These are phyloP conservation scores for Mallotus nudiflorus DNA, from an alignment of 345 rosid species.

Conservation along the genomic window DNA sequence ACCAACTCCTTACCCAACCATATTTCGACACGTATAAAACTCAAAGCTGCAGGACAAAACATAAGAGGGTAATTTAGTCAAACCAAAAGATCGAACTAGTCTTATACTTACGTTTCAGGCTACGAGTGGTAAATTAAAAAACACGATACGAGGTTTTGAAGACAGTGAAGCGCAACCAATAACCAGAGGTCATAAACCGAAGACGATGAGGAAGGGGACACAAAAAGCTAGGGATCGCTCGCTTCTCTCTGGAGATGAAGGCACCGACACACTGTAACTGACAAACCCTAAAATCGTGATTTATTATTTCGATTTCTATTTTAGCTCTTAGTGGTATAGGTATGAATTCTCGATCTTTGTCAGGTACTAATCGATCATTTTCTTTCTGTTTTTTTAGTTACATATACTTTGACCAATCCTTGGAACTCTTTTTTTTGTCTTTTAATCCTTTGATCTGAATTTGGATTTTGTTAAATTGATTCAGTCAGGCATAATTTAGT, in stretches of 20 bases:
- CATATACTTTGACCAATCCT: too few species aligned
- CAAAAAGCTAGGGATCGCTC: not conserved
- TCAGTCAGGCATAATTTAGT: not conserved
- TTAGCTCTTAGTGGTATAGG: not conserved
- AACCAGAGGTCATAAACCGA: not conserved
- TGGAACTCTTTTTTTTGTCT: too few species aligned
- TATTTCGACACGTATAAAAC: not conserved
- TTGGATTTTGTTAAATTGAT: not conserved
- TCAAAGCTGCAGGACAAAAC: not conserved
- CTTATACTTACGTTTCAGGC: not conserved
- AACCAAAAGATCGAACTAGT: too few species aligned
- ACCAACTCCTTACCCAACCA: not conserved
- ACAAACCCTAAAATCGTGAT: too few species aligned
- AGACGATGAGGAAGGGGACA: not conserved
- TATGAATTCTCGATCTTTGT: conserved; percentile 32
- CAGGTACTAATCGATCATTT: not conserved
- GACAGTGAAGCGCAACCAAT: not conserved
- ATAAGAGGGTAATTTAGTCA: too few species aligned
- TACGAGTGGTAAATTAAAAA: not conserved
- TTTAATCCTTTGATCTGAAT: not conserved
- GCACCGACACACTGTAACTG: conserved; percentile 9
- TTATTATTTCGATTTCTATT: not conserved
- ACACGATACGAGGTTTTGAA: not conserved
- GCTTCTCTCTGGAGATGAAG: not conserved
- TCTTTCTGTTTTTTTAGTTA: not conserved